Evolutionary conservation across 495 filamentous ascomycete species (phyloP).

Genomic region (Trichocladium antarcticum): DNA sequence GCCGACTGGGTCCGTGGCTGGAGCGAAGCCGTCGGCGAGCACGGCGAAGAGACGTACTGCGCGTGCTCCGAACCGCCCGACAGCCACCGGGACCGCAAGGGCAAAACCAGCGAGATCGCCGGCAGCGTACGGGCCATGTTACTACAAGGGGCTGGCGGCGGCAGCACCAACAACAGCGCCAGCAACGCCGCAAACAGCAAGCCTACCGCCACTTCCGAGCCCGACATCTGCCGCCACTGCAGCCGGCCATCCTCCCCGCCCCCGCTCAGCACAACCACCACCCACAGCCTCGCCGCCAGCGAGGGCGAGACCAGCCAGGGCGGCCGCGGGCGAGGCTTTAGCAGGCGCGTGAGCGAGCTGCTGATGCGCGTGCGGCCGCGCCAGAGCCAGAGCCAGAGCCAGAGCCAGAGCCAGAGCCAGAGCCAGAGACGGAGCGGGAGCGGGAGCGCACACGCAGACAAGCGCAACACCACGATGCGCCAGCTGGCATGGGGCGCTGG

Average conservation of each 20-base stretch:
- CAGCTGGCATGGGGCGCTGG: not conserved
- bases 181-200: not conserved
- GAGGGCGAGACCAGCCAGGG: not conserved
- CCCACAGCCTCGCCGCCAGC: not conserved
- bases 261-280: not conserved
- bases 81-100: not conserved
- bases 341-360: slow-evolving; percentile 13
- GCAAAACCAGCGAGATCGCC: slow-evolving; percentile 11
- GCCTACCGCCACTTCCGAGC: slow-evolving; percentile 1
- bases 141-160: not conserved
- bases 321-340: not conserved
- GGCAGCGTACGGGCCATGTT: slow-evolving; percentile 15
- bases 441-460: not conserved
- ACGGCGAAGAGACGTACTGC: slow-evolving; percentile 22
- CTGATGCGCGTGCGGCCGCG: slow-evolving; percentile 13
- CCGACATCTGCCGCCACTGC: slow-evolving; percentile 18
- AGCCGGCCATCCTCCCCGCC: slow-evolving; percentile 14
- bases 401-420: too few species aligned
- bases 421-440: slow-evolving; percentile 5
- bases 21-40: slow-evolving; percentile 19
- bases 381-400: not conserved
- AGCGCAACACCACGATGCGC: slow-evolving; percentile 1
- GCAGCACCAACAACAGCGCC: not conserved
- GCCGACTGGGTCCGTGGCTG: slow-evolving; percentile 29
- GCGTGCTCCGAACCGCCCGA: slow-evolving; percentile 18